Evolutionary conservation across 2,329 filamentous ascomycete species (phyloP), one percentile per base, ranked within the genome.

Genomic region (Metarhizium robertsii): DNA sequence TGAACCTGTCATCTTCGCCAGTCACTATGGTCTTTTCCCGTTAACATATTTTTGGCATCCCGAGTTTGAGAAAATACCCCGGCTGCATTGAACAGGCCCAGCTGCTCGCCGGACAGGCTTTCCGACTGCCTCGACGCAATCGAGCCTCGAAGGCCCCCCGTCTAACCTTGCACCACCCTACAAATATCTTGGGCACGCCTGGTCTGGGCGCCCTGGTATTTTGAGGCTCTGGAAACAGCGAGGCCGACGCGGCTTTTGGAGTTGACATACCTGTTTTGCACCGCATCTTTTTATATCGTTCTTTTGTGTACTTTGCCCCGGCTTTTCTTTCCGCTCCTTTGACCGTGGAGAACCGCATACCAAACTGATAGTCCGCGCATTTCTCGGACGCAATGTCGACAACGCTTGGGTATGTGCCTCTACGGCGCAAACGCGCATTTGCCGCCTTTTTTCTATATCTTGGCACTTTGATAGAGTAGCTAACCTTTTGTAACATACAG

Each of bases 371-470:
- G 13, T 48, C 29, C 36, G 53, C 48, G 47, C 16, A 54, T 46
- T 50, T 51, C 53, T 53, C 45, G 52, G 53, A 30, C n/a, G 55
- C 53, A 50, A 64, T 64, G 62, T 59, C 62, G 30, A 63, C 62
- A 45, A 84, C 72, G 51, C 56, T 69, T 57, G 74, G 74, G 74
- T 75, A 69, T 57, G 67, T 64, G 20, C 16, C 11, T 34, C 38
- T 14, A 16, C 14, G 10, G n/a, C 13, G 16, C 30, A 25, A 10
- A 6, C 20, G 13, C 8, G 32, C 13, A 34, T 20, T 16, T 20
- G 42, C 18, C 6, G 2, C 16, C 10, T 10, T 18, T 11, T 18
- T 20, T 2, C 6, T 2, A 20, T 7, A 16, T 16, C 7, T 13
- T 7, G 25, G 42, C 18, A 45, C 8, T 20, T 16, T 6, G 18